Evolutionary conservation across 139 green algal genomes (phyloP), one percentile per base, ranked within the genome.

Genomic region (Spirogloea muscicola): DNA sequence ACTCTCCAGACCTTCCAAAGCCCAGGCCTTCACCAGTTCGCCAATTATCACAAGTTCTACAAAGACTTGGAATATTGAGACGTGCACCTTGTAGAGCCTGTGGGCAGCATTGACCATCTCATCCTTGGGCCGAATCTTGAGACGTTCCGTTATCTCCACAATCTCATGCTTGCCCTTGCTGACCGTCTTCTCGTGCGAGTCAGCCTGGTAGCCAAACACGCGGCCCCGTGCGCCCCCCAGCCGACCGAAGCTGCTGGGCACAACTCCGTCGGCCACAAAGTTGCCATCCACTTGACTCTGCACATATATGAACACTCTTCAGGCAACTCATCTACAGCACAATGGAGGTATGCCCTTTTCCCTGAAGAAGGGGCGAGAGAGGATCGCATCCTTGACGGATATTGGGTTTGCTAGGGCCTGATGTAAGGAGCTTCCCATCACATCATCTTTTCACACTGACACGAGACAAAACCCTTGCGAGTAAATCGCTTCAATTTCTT

Each of bases 151-250:
- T 27, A 98, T 75, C 52, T 88, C 82, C 3, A 33, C 36, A 51
- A 86, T 91, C 58, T 96, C 88, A 18, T 80, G 36, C 34, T 88
- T 85, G 2, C 92, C 68, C 46, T 88, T 90, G 43, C 68, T 73
- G 48, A 93, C 43, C 1, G 89, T 85, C 13, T 83, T 76, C 64
- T 96, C 92, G 68, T 97, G 92, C 13, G 88, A 91, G 79, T 96
- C 91, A 9, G 84, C 72, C 80, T 89, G 84, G 16, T 82, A 85
- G 40, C 82, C 84, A 63, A 91, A 96, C 34, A 93, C 67, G 1
- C 87, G 76, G 2, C 90, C 82, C 44, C 89, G 87, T 52, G 91
- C 83, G 31, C 68, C 52, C 27, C 49, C 66, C 48, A 72, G 42
- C 2, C 67, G 48, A 0, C 71, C 77, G 7, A 91, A 48, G 21